Conservation (phyloP, 1,139 yeast species). For the Taphrina populina region DNA sequence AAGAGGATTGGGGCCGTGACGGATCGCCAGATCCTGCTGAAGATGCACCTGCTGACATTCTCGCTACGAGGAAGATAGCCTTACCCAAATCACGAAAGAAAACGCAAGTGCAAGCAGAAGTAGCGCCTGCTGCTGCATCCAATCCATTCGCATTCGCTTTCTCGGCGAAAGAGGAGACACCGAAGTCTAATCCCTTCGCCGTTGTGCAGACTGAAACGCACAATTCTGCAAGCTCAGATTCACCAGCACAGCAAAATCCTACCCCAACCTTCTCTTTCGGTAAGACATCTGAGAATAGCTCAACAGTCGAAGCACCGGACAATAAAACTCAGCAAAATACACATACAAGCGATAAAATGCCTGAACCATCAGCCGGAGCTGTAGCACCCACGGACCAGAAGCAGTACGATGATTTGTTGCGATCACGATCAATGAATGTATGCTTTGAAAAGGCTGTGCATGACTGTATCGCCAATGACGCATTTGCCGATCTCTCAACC, state of each 20-base stretch:
- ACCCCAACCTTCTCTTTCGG: conserved; percentile 29
- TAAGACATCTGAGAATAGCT: not conserved
- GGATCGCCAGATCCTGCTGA: conserved; percentile 33
- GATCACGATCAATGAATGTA: conserved; percentile 39
- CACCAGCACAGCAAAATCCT: not conserved
- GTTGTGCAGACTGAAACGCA: not conserved
- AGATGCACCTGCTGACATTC: conserved; percentile 35
- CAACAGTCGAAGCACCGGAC: not conserved
- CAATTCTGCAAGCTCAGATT: not conserved
- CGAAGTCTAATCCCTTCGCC: conserved; percentile 27
- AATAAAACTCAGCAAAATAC: not conserved
- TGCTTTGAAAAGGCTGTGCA: conserved; percentile 9
- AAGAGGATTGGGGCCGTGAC: conserved; percentile 33
- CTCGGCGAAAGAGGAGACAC: not conserved
- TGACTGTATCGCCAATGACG: conserved; percentile 7
- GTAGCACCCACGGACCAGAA: not conserved
- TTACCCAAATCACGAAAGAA: conserved; percentile 32
- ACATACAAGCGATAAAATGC: conserved; percentile 1
- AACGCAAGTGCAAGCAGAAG: conserved; percentile 10
- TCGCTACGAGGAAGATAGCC: conserved; percentile 36
- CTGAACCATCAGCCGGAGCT: not conserved
- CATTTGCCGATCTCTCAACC: conserved; percentile 21
- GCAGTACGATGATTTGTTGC: conserved; percentile 16
- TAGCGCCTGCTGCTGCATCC: not conserved
- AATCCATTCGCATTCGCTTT: conserved; percentile 21